Conservation (phyloP, 2,329 filamentous ascomycete species). For the Calonectria henricotiae region DNA sequence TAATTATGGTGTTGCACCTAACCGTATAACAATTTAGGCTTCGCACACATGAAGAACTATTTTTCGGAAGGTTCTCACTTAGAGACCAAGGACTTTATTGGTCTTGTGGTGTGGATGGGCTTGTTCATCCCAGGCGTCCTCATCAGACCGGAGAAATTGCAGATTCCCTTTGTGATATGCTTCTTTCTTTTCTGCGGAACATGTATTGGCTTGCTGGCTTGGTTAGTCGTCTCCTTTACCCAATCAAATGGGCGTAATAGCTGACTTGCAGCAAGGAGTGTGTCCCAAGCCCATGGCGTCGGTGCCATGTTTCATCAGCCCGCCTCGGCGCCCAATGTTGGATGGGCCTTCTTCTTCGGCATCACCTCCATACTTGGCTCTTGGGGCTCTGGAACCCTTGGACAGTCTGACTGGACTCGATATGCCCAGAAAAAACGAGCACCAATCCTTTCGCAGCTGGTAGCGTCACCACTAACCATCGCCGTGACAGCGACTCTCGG, state of each 20-base stretch:
- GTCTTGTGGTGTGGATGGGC: slow-evolving; percentile 50
- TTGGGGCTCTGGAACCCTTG: slow-evolving; percentile 51
- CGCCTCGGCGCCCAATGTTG: slow-evolving; percentile 43
- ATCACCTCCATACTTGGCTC: slow-evolving; percentile 53
- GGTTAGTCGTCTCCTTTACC: slow-evolving; percentile 24
- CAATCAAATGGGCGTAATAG: not conserved
- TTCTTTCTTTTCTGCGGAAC: slow-evolving; percentile 49
- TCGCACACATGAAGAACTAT: slow-evolving; percentile 49
- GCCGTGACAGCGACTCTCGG: slow-evolving; percentile 52
- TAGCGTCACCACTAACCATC: slow-evolving; percentile 50
- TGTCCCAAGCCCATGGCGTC: slow-evolving; percentile 45
- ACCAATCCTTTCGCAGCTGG: slow-evolving; percentile 47
- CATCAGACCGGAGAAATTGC: slow-evolving; percentile 49
- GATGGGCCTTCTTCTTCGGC: slow-evolving; percentile 55
- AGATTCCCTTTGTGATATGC: slow-evolving; percentile 50
- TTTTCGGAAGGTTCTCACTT: slow-evolving; percentile 48
- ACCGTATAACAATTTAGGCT: slow-evolving; percentile 21
- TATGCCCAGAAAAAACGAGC: slow-evolving; percentile 45
- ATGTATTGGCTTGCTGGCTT: slow-evolving; percentile 45
- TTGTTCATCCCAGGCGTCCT: slow-evolving; percentile 45
- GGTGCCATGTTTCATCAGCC: slow-evolving; percentile 48
- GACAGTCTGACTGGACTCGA: slow-evolving; percentile 53
- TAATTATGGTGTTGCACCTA: not conserved
- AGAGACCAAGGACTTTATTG: slow-evolving; percentile 52
- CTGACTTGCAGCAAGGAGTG: slow-evolving; percentile 37